Percentiles rank a stretch among this genome's conserved stretches.
phyloP scores from a whole-genome alignment of 2,329 filamentous ascomycete species.

The Xylaria sp. region DNA sequence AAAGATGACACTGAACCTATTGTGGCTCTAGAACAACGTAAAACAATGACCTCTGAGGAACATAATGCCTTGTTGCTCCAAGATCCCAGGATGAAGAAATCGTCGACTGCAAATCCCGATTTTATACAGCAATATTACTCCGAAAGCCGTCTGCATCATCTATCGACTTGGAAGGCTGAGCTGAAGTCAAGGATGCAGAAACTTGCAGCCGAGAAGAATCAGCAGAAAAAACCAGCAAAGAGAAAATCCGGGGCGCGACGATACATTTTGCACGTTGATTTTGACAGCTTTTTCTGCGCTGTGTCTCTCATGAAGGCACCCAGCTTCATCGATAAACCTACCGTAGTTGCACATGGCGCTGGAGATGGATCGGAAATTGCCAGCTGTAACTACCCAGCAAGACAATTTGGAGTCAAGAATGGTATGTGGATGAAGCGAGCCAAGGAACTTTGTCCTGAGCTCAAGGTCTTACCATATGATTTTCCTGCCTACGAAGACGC shows the following conservation, averaged over 20 bases:
- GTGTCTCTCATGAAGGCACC: conserved; percentile 84
- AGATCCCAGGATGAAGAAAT: conserved; percentile 86
- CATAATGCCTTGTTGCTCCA: conserved; percentile 87
- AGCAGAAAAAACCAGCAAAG: conserved; percentile 57
- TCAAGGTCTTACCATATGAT: conserved; percentile 94
- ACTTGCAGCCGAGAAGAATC: conserved; percentile 75
- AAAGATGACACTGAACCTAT: conserved; percentile 23
- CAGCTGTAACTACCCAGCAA: conserved; percentile 94
- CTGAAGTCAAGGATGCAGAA: conserved; percentile 89
- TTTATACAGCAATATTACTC: conserved; percentile 96
- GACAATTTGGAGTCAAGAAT: conserved; percentile 88
- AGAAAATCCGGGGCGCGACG: conserved; percentile 71
- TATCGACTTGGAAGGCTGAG: conserved; percentile 96
- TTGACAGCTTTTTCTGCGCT: conserved; percentile 98
- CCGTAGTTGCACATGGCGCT: conserved; percentile 86
- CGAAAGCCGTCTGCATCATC: conserved; percentile 91
- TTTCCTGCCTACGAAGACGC: conserved; percentile 95
- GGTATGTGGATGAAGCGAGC: conserved; percentile 99
- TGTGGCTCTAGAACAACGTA: conserved; percentile 37
- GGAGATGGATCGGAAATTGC: conserved; percentile 93
- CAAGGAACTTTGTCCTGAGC: conserved; percentile 80
- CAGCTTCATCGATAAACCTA: conserved; percentile 79
- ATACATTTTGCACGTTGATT: conserved; percentile 96
- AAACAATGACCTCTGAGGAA: conserved; percentile 81
- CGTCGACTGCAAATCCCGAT: conserved; percentile 89